Evolutionary conservation across 228 moss, liverwort and hornwort genomes (phyloP), one percentile per base, ranked within the genome.

Genomic region (Sphagnum magellanicum): DNA sequence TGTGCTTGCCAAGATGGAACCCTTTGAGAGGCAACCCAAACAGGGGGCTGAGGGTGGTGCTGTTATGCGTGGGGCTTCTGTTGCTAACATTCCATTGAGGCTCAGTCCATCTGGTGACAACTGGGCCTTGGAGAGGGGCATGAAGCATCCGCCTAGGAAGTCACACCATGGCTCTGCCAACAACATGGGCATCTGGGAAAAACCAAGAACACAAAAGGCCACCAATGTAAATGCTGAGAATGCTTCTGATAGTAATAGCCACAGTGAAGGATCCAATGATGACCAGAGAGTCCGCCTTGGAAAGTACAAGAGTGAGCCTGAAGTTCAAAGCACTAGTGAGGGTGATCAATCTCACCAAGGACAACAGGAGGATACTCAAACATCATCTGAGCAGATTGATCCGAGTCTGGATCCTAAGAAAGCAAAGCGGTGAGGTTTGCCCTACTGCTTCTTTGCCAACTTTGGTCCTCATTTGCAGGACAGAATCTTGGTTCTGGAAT

Each of bases 231-330:
- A 59, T 9, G 71, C 77, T 0, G 82, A 86, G 70, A 86, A 32
- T 32, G 86, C 80, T 65, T 86, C 82, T 6, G 86, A 86, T 46
- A 86, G 86, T 73, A 83, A 83, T 62, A 86, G 86, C 72, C 76
- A 80, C 66, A 86, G 86, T 55, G 86, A 86, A 12, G 86, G 80
- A 49, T 86, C 86, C 64, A 86, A 76, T 59, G 86, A 86, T 69
- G 86, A 86, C 1, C 8, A 63, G 1, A 70, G 69, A 49, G 68
- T 15, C 0, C 65, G 73, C 32, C 68, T 64, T 67, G 78, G 77
- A 51, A 75, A 73, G 63, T 77, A 65, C 47, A 62, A 74, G 64
- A 75, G 67, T 67, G 86, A 86, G 50, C 15, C 3, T 15, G 82
- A 86, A 68, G 70, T 68, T 49, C 77, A 75, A 46, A 75, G 75